Conservation (phyloP, 192 early-diverging fungal species). For the Polychytrium aggregatum region DNA sequence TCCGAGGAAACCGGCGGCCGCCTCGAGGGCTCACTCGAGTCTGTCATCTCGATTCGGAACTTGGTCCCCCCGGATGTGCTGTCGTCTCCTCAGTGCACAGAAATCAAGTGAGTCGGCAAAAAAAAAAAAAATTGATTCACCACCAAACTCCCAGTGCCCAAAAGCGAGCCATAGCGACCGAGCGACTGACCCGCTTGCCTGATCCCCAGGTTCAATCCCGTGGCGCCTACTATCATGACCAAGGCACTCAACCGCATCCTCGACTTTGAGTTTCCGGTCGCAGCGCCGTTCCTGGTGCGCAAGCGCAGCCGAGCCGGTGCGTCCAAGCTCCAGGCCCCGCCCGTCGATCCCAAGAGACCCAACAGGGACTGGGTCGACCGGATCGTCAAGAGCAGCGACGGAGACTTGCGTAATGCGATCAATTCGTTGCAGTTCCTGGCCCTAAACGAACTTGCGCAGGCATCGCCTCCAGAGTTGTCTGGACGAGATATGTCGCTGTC, state of each 20-base stretch:
- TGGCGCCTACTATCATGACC: constrained; percentile 17
- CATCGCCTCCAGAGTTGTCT: no score
- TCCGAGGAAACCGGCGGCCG: constrained; percentile 1
- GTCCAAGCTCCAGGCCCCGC: constrained; percentile 1
- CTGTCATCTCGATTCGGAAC: neutral
- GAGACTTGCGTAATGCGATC: constrained; percentile 32
- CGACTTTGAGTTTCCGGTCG: constrained; percentile 15
- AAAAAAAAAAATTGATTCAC: neutral
- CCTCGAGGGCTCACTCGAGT: neutral
- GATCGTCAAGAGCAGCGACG: constrained; percentile 17
- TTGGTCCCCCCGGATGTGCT: constrained; percentile 23
- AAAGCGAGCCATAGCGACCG: no score
- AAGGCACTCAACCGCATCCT: constrained; percentile 20
- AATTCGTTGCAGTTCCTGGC: constrained; percentile 30
- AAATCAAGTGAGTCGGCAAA: constrained; percentile 21
- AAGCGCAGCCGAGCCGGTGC: no score
- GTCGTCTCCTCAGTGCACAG: constrained; percentile 1
- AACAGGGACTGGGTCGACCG: constrained; percentile 10
- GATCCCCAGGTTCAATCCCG: constrained; percentile 29
- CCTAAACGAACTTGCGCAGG: constrained; percentile 12
- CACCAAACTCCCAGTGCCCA: neutral
- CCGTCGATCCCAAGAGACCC: neutral
- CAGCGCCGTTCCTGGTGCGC: no score
- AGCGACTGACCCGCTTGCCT: no score
- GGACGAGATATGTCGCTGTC: constrained; percentile 15